Percentiles rank a stretch among this genome's conserved stretches.
phyloP scores from a whole-genome alignment of 805 yeast genomes.

The Dipodascopsis tothii region DNA sequence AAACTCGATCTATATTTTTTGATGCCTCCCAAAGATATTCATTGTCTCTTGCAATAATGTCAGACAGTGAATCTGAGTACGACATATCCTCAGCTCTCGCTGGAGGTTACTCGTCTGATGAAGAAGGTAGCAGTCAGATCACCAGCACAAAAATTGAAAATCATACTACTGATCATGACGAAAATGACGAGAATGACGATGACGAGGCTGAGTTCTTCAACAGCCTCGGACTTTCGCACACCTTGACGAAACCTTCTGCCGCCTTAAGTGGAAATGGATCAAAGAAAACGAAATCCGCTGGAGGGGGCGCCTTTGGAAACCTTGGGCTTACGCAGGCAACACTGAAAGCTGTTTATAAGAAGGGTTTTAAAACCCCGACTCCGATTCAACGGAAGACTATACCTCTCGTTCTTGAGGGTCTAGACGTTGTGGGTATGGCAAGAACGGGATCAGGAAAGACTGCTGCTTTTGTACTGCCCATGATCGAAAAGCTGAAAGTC shows the following conservation, averaged over 20 bases:
- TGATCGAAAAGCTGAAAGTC: slow-evolving; percentile 72
- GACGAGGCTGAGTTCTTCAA: slow-evolving; percentile 36
- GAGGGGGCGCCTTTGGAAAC: slow-evolving; percentile 50
- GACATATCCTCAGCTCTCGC: slow-evolving; percentile 19
- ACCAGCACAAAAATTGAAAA: slow-evolving; percentile 3
- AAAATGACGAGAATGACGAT: slow-evolving; percentile 41
- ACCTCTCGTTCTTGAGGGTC: slow-evolving; percentile 74
- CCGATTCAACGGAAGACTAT: slow-evolving; percentile 96
- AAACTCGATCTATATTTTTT: no score
- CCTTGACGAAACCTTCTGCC: background rate
- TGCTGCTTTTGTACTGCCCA: slow-evolving; percentile 89
- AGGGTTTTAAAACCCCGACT: slow-evolving; percentile 91
- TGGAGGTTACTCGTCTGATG: slow-evolving; percentile 32
- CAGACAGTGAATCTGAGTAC: slow-evolving; percentile 20
- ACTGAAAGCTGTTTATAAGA: slow-evolving; percentile 61
- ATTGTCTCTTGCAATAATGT: slow-evolving; percentile 3
- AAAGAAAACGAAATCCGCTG: slow-evolving; percentile 36
- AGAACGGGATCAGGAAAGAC: slow-evolving; percentile 99
- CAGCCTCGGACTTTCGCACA: slow-evolving; percentile 21
- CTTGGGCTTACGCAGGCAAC: slow-evolving; percentile 60
- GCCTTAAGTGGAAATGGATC: slow-evolving; percentile 17
- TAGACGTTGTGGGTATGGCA: slow-evolving; percentile 99
- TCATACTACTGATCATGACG: slow-evolving; percentile 3
- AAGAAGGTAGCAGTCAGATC: slow-evolving; percentile 26
- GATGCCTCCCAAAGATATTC: background rate